These are phyloP conservation scores for Termitomyces sp. DNA, from an alignment of 768 basidiomycete species.

Conservation along the genomic window DNA sequence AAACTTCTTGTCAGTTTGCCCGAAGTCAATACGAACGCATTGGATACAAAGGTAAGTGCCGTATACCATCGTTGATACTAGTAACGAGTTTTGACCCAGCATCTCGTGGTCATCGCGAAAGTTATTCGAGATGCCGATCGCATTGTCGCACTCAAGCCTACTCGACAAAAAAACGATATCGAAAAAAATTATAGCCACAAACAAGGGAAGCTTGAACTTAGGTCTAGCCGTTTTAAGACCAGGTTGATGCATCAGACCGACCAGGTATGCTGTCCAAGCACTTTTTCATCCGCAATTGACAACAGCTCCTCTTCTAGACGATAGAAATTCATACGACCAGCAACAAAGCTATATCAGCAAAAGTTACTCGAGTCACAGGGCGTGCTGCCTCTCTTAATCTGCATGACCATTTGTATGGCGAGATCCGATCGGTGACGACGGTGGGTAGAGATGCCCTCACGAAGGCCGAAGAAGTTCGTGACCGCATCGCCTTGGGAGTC, in stretches of 20 bases:
- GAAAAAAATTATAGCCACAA: conserved; percentile 21
- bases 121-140: conserved; percentile 36
- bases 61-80: background rate
- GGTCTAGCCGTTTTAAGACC: conserved; percentile 40
- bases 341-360: conserved; percentile 18
- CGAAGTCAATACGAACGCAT: conserved; percentile 22
- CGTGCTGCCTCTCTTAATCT: conserved; percentile 33
- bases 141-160: conserved; percentile 41
- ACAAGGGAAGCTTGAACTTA: conserved; percentile 30
- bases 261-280: conserved; percentile 22
- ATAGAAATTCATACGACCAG: conserved; percentile 20
- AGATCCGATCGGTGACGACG: conserved; percentile 34
- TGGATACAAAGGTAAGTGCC: conserved; percentile 27
- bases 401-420: conserved; percentile 22
- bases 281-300: background rate
- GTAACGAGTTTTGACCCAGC: conserved; percentile 23
- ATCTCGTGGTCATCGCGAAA: conserved; percentile 34
- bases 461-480: conserved; percentile 36
- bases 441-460: conserved; percentile 47
- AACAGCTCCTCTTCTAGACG: conserved; percentile 10
- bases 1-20: conserved; percentile 7
- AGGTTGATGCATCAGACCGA: conserved; percentile 29
- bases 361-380: conserved; percentile 31
- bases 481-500: conserved; percentile 24
- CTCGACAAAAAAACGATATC: conserved; percentile 44